Evolutionary conservation across 441 rosid species (phyloP).

Genomic region (California macrophylla): DNA sequence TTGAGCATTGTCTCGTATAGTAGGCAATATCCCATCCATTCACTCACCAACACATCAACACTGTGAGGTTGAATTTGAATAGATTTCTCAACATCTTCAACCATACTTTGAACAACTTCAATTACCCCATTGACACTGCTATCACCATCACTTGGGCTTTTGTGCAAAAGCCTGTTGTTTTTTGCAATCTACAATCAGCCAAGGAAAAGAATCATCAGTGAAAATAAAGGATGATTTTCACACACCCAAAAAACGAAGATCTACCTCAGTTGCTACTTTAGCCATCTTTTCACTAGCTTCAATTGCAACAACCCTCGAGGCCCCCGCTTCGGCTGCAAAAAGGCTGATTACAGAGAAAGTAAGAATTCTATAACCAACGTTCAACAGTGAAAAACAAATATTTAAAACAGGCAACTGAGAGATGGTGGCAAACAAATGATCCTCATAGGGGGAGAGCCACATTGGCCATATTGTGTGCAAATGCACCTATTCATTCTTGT

Average conservation of each 20-base stretch:
- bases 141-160: conserved; percentile 23
- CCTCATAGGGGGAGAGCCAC: too few species aligned
- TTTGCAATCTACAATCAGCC: conserved; percentile 52
- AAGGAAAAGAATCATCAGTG: background rate
- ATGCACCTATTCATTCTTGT: background rate
- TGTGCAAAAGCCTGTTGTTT: conserved; percentile 49
- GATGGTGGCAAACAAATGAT: background rate
- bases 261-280: conserved; percentile 74
- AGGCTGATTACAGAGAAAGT: conserved; percentile 35
- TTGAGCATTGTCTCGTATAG: conserved; percentile 85
- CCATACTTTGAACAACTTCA: conserved; percentile 78
- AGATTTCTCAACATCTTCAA: conserved; percentile 60
- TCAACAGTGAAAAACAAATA: background rate
- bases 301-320: conserved; percentile 75
- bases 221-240: conserved; percentile 11
- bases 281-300: conserved; percentile 97
- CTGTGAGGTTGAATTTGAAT: conserved; percentile 63
- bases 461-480: background rate
- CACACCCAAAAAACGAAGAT: conserved; percentile 6
- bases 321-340: conserved; percentile 86
- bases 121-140: conserved; percentile 34
- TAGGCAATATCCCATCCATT: conserved; percentile 98
- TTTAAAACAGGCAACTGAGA: background rate
- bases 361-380: background rate
- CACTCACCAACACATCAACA: conserved; percentile 73